Evolutionary conservation across 805 yeast species (phyloP), one percentile per base, ranked within the genome.

Genomic region (Lipomyces kockii): DNA sequence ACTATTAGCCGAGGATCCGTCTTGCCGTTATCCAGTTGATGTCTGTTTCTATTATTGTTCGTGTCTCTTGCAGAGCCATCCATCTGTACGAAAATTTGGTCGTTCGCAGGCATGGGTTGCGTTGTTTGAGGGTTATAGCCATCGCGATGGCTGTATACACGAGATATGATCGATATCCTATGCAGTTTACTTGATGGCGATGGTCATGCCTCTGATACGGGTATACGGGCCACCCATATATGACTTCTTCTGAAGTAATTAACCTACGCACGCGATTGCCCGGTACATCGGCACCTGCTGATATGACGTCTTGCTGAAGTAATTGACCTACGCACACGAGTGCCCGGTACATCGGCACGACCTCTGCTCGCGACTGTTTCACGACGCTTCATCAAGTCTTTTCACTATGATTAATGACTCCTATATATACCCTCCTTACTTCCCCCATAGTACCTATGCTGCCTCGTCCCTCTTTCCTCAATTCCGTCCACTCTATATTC

Each of bases 231-330:
- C 20, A 43, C 9, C 9, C 8, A 43, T 6, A 17, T 3, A 43
- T 43, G 49, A 17, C 20, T 17, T 43, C 4, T 17, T 22, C 20
- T n/a, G 20, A 43, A 43, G 49, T n/a, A 43, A 17, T n/a, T 37
- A 5, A 29, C 43, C 5, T 14, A 14, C 17, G 5, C 43, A 37
- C 17, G 2, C 17, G 49, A 8, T 8, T 17, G 11, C 49, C 49
- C 49, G 49, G 49, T 43, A n/a, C 22, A 17, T 43, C 49, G 49
- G 49, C 49, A 43, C 49, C n/a, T n/a, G n/a, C n/a, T n/a, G n/a
- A n/a, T n/a, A n/a, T n/a, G n/a, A n/a, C n/a, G n/a, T n/a, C n/a
- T n/a, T n/a, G 49, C 20, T n/a, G 20, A 43, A 43, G 49, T n/a
- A 43, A 17, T n/a, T 37, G 17, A 29, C 43, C 5, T 14, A 14